A percentile compares a stretch with the other conserved stretches of the same genome.
phyloP scores from a whole-genome alignment of 805 yeast species.

The Priceomyces haplophilus region DNA sequence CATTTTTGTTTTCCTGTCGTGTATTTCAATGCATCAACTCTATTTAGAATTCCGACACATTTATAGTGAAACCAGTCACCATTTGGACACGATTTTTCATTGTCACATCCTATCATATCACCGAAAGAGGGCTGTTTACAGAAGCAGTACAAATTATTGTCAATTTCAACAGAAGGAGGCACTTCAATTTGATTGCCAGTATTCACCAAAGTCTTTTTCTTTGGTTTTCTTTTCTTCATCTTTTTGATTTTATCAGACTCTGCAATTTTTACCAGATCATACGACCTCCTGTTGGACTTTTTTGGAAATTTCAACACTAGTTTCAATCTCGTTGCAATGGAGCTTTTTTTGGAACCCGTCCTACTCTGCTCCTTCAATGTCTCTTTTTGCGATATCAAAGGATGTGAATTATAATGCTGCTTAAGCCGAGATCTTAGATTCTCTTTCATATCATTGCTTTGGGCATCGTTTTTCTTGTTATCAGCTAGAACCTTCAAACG shows the following conservation, averaged over 20 bases:
- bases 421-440: slow-evolving; percentile 28
- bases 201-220: not conserved
- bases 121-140: slow-evolving; percentile 95
- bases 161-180: slow-evolving; percentile 12
- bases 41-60: slow-evolving; percentile 39
- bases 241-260: not conserved
- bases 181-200: not conserved
- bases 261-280: not conserved
- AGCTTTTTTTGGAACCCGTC: slow-evolving; percentile 4
- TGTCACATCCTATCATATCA: slow-evolving; percentile 95
- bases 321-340: slow-evolving; percentile 8
- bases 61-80: slow-evolving; percentile 48
- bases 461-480: slow-evolving; percentile 8
- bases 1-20: slow-evolving; percentile 35
- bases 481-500: slow-evolving; percentile 20
- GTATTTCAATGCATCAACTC: slow-evolving; percentile 36
- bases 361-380: slow-evolving; percentile 30
- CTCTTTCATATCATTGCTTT: slow-evolving; percentile 12
- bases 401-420: slow-evolving; percentile 33
- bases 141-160: slow-evolving; percentile 62
- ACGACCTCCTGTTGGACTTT: not conserved
- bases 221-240: slow-evolving; percentile 10
- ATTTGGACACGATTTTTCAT: slow-evolving; percentile 40
- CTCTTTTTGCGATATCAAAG: slow-evolving; percentile 37
- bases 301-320: slow-evolving; percentile 9